Evolutionary conservation across 257 asterid species (phyloP).

Genomic region (Solanum lignicaule): DNA sequence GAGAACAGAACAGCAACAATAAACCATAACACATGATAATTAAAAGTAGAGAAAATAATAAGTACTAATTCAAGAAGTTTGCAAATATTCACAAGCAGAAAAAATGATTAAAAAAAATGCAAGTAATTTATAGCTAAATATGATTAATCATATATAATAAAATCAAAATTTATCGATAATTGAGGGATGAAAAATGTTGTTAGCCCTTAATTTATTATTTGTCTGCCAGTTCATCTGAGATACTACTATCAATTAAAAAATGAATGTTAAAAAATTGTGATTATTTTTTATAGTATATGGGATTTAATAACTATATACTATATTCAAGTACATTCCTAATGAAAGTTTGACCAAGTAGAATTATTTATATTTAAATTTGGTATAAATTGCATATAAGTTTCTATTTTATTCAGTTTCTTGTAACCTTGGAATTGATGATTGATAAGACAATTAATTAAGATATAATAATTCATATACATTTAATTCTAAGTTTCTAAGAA

Average conservation of each 20-base stretch:
- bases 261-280: background rate
- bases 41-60: too few species aligned
- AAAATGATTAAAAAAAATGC: background rate
- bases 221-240: conserved; percentile 19
- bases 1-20: too few species aligned
- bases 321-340: background rate
- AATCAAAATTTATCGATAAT: background rate
- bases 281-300: background rate
- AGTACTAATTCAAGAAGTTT: background rate
- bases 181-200: background rate
- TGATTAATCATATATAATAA: background rate
- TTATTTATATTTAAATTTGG: background rate
- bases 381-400: background rate
- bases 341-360: background rate
- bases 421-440: background rate
- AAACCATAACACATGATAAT: too few species aligned
- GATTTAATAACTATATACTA: background rate
- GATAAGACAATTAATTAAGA: background rate
- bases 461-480: background rate
- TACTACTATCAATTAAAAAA: background rate
- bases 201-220: background rate
- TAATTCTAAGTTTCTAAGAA: background rate
- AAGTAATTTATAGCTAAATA: background rate
- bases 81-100: background rate
- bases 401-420: background rate